Percentiles rank a stretch among this genome's conserved stretches.
phyloP scores from a whole-genome alignment of 345 rosid species.

The Dipteronia sinensis region DNA sequence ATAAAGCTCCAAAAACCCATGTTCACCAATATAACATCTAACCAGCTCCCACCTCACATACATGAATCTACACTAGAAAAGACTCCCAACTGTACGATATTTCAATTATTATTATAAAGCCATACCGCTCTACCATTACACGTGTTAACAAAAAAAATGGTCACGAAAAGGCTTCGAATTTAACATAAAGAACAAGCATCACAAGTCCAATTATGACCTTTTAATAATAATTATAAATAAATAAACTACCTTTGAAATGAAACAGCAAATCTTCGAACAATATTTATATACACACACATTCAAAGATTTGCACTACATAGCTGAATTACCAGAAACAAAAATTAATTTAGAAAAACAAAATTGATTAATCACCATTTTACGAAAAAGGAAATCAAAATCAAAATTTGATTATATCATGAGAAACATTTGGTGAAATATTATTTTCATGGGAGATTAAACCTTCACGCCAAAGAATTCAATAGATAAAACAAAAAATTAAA shows the following conservation, averaged over 20 bases:
- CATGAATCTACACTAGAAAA: background rate
- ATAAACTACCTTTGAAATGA: background rate
- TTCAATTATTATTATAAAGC: background rate
- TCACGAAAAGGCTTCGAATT: background rate
- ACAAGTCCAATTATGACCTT: too few species aligned
- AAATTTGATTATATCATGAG: too few species aligned
- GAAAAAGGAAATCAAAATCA: too few species aligned
- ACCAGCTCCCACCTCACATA: background rate
- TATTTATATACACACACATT: too few species aligned
- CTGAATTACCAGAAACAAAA: background rate
- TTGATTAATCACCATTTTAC: too few species aligned
- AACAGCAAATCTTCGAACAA: background rate
- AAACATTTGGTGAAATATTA: background rate
- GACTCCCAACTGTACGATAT: background rate
- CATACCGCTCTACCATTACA: background rate
- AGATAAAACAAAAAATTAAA: background rate
- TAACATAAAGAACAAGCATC: background rate
- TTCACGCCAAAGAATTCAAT: background rate
- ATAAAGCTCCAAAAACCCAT: background rate
- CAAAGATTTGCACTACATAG: background rate
- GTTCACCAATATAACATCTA: background rate
- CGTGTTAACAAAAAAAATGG: background rate
- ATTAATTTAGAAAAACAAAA: too few species aligned
- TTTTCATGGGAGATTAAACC: constrained; percentile 11
- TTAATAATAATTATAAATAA: background rate